Evolutionary conservation across 2,329 filamentous ascomycete genomes (phyloP).

Genomic region (Monosporascus sp.): DNA sequence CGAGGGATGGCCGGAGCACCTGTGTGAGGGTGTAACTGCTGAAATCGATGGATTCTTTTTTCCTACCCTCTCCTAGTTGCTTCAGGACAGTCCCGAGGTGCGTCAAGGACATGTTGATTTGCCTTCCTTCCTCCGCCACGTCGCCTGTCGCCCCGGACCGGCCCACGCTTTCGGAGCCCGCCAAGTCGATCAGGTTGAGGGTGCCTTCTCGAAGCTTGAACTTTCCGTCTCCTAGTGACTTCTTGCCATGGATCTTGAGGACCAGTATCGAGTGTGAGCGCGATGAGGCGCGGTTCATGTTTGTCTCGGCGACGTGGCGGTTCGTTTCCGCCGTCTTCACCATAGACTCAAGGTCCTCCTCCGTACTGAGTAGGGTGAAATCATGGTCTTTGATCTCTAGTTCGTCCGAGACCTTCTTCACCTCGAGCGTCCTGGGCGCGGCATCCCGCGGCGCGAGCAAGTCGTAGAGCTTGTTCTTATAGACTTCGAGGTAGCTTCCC

Average conservation of each 20-base stretch:
- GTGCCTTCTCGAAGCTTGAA: constrained; percentile 81
- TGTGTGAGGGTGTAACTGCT: constrained; percentile 96
- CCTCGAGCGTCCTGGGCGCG: constrained; percentile 60
- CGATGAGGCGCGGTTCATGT: constrained; percentile 90
- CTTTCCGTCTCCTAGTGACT: constrained; percentile 59
- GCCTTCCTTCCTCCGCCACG: constrained; percentile 87
- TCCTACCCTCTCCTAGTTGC: constrained; percentile 70
- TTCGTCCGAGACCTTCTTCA: constrained; percentile 24
- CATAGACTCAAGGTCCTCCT: constrained; percentile 73
- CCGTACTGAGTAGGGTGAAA: constrained; percentile 60
- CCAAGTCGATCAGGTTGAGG: constrained; percentile 91
- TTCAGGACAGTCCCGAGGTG: constrained; percentile 93
- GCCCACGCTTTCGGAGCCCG: constrained; percentile 76
- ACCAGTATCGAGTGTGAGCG: constrained; percentile 97
- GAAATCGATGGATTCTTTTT: constrained; percentile 80
- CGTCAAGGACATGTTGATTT: constrained; percentile 92
- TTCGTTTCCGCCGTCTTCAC: constrained; percentile 77
- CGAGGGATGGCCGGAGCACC: constrained; percentile 87
- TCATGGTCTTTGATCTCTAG: constrained; percentile 25
- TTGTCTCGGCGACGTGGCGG: constrained; percentile 91
- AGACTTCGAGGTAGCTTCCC: constrained; percentile 93
- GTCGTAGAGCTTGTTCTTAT: constrained; percentile 96
- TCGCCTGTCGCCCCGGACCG: constrained; percentile 77
- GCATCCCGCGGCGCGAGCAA: constrained; percentile 61
- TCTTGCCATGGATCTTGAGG: constrained; percentile 68